Conservation (phyloP, 1,284 basidiomycete species). For the Schizophyllum commune region DNA sequence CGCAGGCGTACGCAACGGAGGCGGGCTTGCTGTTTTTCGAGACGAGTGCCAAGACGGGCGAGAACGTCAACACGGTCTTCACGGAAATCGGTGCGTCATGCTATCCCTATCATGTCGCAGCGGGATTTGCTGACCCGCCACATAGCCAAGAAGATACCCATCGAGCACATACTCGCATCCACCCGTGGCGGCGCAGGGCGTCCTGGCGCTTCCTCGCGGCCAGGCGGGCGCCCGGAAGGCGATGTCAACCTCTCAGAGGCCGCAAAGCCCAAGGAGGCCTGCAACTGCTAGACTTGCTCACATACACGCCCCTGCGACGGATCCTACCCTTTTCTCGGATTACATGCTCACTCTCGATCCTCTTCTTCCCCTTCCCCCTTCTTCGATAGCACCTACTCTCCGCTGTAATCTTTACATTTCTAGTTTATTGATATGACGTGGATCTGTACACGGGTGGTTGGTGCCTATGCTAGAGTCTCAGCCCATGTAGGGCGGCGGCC, state of each 20-base stretch:
- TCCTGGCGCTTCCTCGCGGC: constrained; percentile 47
- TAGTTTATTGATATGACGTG: background rate
- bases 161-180: constrained; percentile 85
- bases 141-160: constrained; percentile 91
- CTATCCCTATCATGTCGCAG: constrained; percentile 1
- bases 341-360: constrained; percentile 5
- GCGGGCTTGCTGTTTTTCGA: constrained; percentile 94
- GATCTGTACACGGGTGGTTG: too few species aligned
- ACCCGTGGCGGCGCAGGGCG: constrained; percentile 57
- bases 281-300: constrained; percentile 49
- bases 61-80: constrained; percentile 95
- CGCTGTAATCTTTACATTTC: constrained; percentile 14
- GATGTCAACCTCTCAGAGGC: constrained; percentile 71
- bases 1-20: constrained; percentile 93
- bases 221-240: constrained; percentile 46
- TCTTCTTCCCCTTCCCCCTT: constrained; percentile 8
- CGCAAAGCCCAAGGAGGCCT: constrained; percentile 65
- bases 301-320: constrained; percentile 3
- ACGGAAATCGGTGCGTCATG: constrained; percentile 82
- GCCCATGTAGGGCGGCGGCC: constrained; percentile 54
- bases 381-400: constrained; percentile 10
- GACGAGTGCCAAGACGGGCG: constrained; percentile 96
- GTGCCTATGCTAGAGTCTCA: constrained; percentile 13
- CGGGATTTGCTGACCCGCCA: constrained; percentile 3
- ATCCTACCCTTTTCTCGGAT: constrained; percentile 5